These are phyloP conservation scores for Plasmodium vivax DNA, from an alignment of 169 alveolate genomes.

Conservation along the genomic window DNA sequence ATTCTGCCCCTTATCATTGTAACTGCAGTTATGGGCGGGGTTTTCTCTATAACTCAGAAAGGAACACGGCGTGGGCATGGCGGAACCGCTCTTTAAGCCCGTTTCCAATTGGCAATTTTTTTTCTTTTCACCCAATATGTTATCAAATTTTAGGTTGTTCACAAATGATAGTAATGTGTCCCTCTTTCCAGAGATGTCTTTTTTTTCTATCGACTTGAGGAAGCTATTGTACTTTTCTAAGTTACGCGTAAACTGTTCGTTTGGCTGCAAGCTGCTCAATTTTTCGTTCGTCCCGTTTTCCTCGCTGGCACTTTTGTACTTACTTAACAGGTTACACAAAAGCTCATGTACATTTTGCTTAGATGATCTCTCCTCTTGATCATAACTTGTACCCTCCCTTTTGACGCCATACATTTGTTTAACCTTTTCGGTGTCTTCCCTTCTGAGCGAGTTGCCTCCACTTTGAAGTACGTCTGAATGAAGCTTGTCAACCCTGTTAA, in stretches of 20 bases:
- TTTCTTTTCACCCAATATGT: constrained; percentile 45
- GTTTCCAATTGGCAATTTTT: constrained; percentile 13
- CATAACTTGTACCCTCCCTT: not conserved
- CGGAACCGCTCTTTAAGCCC: not conserved
- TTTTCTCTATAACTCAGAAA: not conserved
- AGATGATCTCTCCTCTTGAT: not conserved
- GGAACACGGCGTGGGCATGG: not conserved
- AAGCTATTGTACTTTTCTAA: constrained; percentile 26
- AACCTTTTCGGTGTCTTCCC: constrained; percentile 19
- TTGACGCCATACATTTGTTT: not conserved
- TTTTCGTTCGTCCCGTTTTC: not conserved
- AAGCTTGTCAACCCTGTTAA: not conserved
- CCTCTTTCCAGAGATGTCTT: not conserved
- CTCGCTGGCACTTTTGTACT: constrained; percentile 7
- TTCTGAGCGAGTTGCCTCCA: constrained; percentile 4
- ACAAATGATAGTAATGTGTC: constrained; percentile 24
- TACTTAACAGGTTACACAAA: constrained; percentile 27
- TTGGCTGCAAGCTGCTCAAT: not conserved
- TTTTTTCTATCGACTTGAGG: constrained; percentile 11
- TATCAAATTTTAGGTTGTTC: constrained; percentile 37
- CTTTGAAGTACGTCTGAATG: not conserved
- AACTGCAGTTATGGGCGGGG: not conserved
- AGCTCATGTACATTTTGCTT: not conserved
- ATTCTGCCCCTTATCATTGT: not conserved
- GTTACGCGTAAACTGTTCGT: not conserved